These are phyloP conservation scores for Orobanche coerulescens DNA, from an alignment of 257 asterid genomes.

Conservation along the genomic window DNA sequence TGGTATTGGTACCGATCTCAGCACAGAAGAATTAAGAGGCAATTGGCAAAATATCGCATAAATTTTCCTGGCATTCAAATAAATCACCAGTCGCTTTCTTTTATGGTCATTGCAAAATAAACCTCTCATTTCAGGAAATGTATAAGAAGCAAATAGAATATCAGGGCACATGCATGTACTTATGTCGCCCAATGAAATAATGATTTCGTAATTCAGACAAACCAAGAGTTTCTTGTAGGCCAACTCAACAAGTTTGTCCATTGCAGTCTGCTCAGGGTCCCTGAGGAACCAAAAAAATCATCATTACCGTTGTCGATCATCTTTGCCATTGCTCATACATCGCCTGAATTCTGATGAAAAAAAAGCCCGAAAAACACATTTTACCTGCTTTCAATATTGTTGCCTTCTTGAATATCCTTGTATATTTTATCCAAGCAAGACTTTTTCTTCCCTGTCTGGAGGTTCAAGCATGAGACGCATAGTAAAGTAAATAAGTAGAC, in stretches of 20 bases:
- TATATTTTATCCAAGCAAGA: slow-evolving; percentile 38
- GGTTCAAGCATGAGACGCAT: slow-evolving; percentile 20
- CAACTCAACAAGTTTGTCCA: slow-evolving; percentile 71
- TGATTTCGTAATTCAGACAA: slow-evolving; percentile 23
- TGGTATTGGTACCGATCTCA: background rate
- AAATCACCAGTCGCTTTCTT: background rate
- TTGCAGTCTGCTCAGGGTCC: slow-evolving; percentile 82
- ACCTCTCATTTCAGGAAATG: background rate
- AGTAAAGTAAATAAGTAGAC: background rate
- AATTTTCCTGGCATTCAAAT: background rate
- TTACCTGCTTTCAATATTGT: slow-evolving; percentile 45
- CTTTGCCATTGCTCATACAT: slow-evolving; percentile 6
- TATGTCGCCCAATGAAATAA: slow-evolving; percentile 6
- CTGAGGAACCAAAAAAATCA: slow-evolving; percentile 35
- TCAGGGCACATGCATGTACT: slow-evolving; percentile 6
- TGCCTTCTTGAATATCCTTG: slow-evolving; percentile 53
- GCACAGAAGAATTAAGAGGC: background rate
- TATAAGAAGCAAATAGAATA: background rate
- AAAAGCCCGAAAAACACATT: slow-evolving; percentile 10
- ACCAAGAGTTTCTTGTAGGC: slow-evolving; percentile 82
- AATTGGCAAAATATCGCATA: background rate
- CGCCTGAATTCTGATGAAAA: background rate
- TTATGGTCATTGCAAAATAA: background rate
- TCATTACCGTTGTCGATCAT: background rate
- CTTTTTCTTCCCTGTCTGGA: slow-evolving; percentile 58